Conservation (phyloP, 257 asterid genomes). For the Solanum sejunctum region DNA sequence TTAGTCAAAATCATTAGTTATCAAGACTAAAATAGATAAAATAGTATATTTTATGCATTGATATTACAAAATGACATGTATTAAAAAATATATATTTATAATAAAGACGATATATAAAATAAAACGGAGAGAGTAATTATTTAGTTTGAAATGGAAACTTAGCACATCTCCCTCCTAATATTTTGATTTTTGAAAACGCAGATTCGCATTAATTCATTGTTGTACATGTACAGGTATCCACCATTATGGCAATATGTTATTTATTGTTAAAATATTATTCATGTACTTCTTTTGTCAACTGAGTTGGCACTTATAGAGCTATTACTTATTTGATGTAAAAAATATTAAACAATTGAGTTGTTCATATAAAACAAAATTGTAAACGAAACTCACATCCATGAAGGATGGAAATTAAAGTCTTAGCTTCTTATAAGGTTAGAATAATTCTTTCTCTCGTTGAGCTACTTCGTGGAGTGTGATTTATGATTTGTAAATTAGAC, state of each 20-base stretch:
- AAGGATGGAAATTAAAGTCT: not conserved
- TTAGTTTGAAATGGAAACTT: not conserved
- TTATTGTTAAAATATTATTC: not conserved
- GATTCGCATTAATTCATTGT: not conserved
- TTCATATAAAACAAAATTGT: not conserved
- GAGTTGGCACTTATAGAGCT: not conserved
- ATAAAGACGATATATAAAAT: accelerated
- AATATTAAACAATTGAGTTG: not conserved
- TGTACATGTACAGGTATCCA: not conserved
- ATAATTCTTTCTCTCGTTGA: not conserved
- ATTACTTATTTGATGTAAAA: not conserved
- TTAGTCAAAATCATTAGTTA: no score
- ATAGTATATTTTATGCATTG: no score
- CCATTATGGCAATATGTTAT: not conserved
- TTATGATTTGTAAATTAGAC: not conserved
- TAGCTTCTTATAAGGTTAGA: not conserved
- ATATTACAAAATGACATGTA: no score
- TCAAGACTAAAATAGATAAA: no score
- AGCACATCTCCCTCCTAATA: not conserved
- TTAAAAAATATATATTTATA: no score
- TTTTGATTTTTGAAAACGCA: not conserved
- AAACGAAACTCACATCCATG: not conserved
- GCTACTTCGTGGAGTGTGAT: not conserved
- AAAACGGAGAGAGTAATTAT: not conserved
- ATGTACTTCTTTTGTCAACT: not conserved